Evolutionary conservation across 1,139 yeast genomes (phyloP), one percentile per base, ranked within the genome.

Genomic region (Debaryomycetaceae sp.): DNA sequence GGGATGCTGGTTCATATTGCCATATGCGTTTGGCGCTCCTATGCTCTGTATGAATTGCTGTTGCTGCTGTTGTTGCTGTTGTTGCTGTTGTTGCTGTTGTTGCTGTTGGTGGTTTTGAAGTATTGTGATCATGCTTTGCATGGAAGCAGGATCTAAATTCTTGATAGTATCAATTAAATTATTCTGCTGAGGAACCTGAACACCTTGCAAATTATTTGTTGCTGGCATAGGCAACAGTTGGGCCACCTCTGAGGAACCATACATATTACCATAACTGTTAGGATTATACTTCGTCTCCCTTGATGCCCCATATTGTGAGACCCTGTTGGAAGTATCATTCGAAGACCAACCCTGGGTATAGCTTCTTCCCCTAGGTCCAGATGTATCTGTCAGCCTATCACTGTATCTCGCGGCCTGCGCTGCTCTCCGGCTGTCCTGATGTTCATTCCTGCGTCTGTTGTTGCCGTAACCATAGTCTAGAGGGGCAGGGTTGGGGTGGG

Each of bases 71-170:
- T 34, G 36, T 29, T 42, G 47, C 31, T 24, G 38, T 36, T 45
- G 54, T 24, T 45, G 51, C 30, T 39, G 50, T 32, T 41, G 46
- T 32, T 41, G 49, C 33, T 39, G 47, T 14, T 42, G 45, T 13
- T 45, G 55, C 32, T 46, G 56, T 22, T 52, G 59, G 33, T 53
- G 60, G 28, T 46, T 62, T 41, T 61, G 65, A 14, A 69, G 70
- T 41, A 75, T 53, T 1, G 71, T 56, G 30, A 79, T 55, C 51
- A 78, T 63, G 48, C 60, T 73, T 38, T 78, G 80, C 43, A 78
- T 65, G 14, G 80, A 70, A 32, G 65, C 63, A 7, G 81, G 81
- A 41, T 78, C 80, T 47, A 79, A 56, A 36, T 64, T 68, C 52
- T 76, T 80, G 38, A 79, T 55, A 5, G 67, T 58, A 36, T 65